Percentiles rank a stretch among this genome's conserved stretches.
phyloP scores from a whole-genome alignment of 2,329 filamentous ascomycete species.

The Dactylonectria macrodidyma region DNA sequence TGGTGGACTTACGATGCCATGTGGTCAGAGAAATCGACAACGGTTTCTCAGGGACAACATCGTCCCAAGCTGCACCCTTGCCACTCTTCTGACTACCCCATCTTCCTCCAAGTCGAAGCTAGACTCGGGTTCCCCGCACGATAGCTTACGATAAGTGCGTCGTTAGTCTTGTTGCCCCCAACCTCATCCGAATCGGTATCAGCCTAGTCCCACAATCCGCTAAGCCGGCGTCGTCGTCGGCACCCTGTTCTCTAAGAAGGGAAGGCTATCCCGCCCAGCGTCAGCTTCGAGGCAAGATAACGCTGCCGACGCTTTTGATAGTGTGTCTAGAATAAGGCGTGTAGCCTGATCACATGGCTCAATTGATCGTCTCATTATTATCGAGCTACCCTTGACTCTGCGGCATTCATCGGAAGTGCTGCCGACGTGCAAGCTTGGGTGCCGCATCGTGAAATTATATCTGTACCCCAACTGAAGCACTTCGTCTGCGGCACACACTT shows the following conservation, averaged over 20 bases:
- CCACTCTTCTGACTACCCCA: slow-evolving; percentile 9
- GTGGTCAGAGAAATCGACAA: neutral
- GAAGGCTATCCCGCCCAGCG: slow-evolving; percentile 33
- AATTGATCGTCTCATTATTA: neutral
- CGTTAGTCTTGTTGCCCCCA: neutral
- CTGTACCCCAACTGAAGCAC: slow-evolving; percentile 12
- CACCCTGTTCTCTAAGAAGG: slow-evolving; percentile 18
- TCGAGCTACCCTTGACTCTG: slow-evolving; percentile 11
- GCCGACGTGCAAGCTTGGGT: neutral
- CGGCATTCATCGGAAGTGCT: slow-evolving; percentile 12
- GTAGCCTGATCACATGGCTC: slow-evolving; percentile 18
- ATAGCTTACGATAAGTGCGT: neutral
- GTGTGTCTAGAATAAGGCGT: neutral
- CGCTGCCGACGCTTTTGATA: slow-evolving; percentile 5
- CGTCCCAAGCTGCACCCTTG: slow-evolving; percentile 1
- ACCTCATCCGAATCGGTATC: neutral
- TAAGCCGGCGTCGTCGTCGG: neutral
- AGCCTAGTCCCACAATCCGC: neutral
- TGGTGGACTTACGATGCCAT: neutral
- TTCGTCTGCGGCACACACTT: neutral
- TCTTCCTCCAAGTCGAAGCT: no score
- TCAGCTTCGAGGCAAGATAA: slow-evolving; percentile 18
- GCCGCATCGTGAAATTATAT: slow-evolving; percentile 3
- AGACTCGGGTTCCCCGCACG: neutral
- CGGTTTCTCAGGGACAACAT: neutral